Conservation (phyloP, 495 filamentous ascomycete species). For the Neurospora tetraspora region DNA sequence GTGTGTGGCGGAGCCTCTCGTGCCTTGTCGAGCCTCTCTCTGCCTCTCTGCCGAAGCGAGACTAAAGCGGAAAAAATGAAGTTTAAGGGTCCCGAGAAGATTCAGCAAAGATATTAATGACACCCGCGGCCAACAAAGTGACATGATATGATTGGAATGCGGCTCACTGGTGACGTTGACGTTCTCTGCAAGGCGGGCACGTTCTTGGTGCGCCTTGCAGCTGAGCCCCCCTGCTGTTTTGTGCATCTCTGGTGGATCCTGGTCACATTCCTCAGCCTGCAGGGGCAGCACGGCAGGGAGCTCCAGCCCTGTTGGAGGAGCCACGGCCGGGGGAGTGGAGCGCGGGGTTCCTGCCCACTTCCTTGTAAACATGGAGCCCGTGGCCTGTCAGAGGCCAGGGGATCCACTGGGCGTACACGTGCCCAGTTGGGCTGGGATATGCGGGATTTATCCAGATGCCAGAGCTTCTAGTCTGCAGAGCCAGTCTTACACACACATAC, state of each 20-base stretch:
- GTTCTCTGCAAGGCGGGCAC: background rate
- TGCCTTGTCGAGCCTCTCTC: background rate
- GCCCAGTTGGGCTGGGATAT: too few relatives aligned
- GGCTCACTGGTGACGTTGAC: background rate
- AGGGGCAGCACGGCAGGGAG: background rate
- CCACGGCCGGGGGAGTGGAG: background rate
- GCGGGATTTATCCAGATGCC: too few relatives aligned
- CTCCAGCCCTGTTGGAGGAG: background rate
- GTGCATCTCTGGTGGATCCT: background rate
- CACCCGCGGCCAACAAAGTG: background rate
- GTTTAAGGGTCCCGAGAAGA: background rate
- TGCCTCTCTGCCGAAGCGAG: background rate
- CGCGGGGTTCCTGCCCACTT: background rate
- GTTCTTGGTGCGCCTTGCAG: background rate
- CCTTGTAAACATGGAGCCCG: background rate
- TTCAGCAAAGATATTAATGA: background rate
- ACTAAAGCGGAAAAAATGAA: background rate
- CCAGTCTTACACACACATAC: too few relatives aligned
- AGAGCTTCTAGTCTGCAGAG: too few relatives aligned
- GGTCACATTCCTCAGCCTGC: background rate
- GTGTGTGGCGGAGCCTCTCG: background rate
- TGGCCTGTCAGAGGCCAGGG: too few relatives aligned
- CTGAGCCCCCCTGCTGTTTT: background rate
- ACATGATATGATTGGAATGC: background rate
- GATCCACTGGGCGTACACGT: too few relatives aligned